Conservation (phyloP, 495 filamentous ascomycete genomes). For the Talaromyces nanjingensis region DNA sequence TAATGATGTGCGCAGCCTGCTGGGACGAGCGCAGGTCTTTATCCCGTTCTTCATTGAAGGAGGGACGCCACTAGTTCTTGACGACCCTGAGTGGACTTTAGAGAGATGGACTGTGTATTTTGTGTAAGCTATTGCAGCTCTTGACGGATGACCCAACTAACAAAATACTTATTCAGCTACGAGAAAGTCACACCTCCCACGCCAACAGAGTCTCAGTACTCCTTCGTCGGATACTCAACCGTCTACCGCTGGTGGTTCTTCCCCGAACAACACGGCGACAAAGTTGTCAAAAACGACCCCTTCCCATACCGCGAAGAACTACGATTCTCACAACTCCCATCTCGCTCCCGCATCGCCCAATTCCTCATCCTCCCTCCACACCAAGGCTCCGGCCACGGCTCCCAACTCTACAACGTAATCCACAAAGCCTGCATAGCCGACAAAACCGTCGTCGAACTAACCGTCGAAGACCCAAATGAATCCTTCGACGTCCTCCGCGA, state of each 20-base stretch:
- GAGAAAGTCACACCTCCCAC: slow-evolving; percentile 49
- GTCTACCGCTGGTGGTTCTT: slow-evolving; percentile 68
- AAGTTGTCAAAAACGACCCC: slow-evolving; percentile 27
- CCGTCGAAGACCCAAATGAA: slow-evolving; percentile 94
- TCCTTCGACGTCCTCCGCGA: slow-evolving; percentile 89
- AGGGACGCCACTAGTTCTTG: slow-evolving; percentile 61
- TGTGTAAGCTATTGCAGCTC: slow-evolving; percentile 25
- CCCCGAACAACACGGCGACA: slow-evolving; percentile 24
- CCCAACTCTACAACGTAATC: slow-evolving; percentile 72
- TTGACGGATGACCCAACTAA: not conserved
- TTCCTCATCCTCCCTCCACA: slow-evolving; percentile 89
- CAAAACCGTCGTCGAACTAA: slow-evolving; percentile 66
- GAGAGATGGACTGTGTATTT: slow-evolving; percentile 87
- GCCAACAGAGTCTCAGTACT: slow-evolving; percentile 50
- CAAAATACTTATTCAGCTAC: slow-evolving; percentile 40
- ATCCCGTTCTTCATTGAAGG: slow-evolving; percentile 91
- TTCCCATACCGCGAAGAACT: slow-evolving; percentile 35
- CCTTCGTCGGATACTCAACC: slow-evolving; percentile 79
- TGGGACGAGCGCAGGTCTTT: slow-evolving; percentile 74
- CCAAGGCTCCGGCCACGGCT: slow-evolving; percentile 71
- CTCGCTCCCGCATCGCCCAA: slow-evolving; percentile 81
- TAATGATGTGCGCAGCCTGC: slow-evolving; percentile 51
- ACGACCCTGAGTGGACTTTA: slow-evolving; percentile 66
- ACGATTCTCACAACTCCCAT: slow-evolving; percentile 45
- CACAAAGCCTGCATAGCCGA: slow-evolving; percentile 56